Evolutionary conservation across 495 filamentous ascomycete species (phyloP).

Genomic region (Elaphomyces granulatus): DNA sequence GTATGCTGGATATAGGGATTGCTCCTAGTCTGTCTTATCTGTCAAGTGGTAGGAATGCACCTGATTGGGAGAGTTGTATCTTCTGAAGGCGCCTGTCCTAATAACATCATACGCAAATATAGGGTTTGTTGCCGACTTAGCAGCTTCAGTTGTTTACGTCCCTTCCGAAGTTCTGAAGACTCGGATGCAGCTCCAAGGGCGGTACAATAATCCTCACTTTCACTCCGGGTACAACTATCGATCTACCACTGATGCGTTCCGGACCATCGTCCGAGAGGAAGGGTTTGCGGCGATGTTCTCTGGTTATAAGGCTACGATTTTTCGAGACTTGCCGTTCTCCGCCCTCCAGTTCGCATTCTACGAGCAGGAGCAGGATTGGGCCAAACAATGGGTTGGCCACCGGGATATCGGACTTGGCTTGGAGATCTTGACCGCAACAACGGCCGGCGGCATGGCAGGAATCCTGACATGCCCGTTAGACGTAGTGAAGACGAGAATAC

Average conservation of each 20-base stretch:
- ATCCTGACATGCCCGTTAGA: slow-evolving; percentile 91
- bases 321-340: slow-evolving; percentile 88
- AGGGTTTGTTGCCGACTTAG: slow-evolving; percentile 86
- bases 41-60: slow-evolving; percentile 56
- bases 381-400: slow-evolving; percentile 55
- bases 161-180: slow-evolving; percentile 96
- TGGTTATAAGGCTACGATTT: slow-evolving; percentile 86
- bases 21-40: slow-evolving; percentile 72
- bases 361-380: slow-evolving; percentile 76
- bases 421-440: slow-evolving; percentile 79
- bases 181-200: slow-evolving; percentile 82
- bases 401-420: slow-evolving; percentile 69
- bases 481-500: slow-evolving; percentile 95
- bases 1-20: slow-evolving; percentile 70
- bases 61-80: too few relatives aligned
- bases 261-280: slow-evolving; percentile 70
- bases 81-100: too few relatives aligned
- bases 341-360: slow-evolving; percentile 97
- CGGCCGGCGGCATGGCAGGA: slow-evolving; percentile 88
- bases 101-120: too few relatives aligned
- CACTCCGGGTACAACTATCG: slow-evolving; percentile 89
- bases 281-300: slow-evolving; percentile 78
- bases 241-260: slow-evolving; percentile 59
- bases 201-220: slow-evolving; percentile 89
- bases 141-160: slow-evolving; percentile 84